phyloP scores from a whole-genome alignment of 1,284 basidiomycete species.

The Pisolithus thermaeus region DNA sequence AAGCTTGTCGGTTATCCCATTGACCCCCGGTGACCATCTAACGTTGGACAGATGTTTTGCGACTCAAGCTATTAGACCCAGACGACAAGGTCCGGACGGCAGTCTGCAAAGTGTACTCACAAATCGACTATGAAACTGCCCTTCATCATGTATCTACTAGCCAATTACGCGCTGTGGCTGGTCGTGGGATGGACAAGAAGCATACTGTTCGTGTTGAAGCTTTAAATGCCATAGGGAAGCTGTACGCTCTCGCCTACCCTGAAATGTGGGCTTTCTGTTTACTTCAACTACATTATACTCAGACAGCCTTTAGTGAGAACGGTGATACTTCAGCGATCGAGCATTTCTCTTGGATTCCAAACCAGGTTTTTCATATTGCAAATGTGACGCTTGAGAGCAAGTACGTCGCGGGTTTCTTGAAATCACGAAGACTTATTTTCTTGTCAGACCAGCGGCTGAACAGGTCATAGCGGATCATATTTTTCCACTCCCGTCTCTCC shows the following conservation, averaged over 20 bases:
- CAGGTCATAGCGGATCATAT: conserved; percentile 70
- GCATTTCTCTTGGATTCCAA: conserved; percentile 95
- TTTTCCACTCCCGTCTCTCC: conserved; percentile 66
- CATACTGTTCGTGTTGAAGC: conserved; percentile 79
- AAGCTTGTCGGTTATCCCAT: conserved; percentile 6
- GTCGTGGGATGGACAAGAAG: conserved; percentile 84
- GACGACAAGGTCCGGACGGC: conserved; percentile 91
- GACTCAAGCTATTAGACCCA: conserved; percentile 73
- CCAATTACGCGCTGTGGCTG: conserved; percentile 63
- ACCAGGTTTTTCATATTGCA: conserved; percentile 57
- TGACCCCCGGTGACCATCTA: neutral
- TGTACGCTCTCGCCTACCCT: conserved; percentile 80
- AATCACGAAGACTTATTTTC: neutral
- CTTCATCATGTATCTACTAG: conserved; percentile 72
- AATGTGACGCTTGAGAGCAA: conserved; percentile 50
- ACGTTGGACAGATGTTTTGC: conserved; percentile 48
- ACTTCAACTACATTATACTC: neutral
- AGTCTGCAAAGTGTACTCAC: conserved; percentile 76
- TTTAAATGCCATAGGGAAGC: conserved; percentile 67
- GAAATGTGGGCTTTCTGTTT: conserved; percentile 68
- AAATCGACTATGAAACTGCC: conserved; percentile 87
- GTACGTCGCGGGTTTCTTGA: conserved; percentile 31
- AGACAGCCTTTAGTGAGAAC: conserved; percentile 59
- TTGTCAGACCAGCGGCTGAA: conserved; percentile 52
- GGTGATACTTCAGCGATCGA: conserved; percentile 66